Evolutionary conservation across 2,329 filamentous ascomycete genomes (phyloP), one percentile per base, ranked within the genome.

Genomic region (Ascochyta koolunga): DNA sequence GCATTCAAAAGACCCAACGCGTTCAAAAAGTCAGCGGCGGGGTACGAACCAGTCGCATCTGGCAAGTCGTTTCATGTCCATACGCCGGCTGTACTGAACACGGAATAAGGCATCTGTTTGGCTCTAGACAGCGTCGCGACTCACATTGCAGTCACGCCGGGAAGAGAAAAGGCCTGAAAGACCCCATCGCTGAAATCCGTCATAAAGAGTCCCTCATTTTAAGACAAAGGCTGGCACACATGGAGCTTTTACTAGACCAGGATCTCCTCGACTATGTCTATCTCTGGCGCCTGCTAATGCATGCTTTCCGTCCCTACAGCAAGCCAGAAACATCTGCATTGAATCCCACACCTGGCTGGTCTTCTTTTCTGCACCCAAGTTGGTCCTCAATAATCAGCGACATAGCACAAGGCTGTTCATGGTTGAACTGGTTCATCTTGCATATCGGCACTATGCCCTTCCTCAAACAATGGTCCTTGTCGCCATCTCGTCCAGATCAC

Each of bases 381-480:
- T 64, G 59, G 59, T 29, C 50, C 8, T 42, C 39, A 2, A 50
- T 56, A 4, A 61, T 62, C 38, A 50, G 36, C 21, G 51, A 60
- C 36, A 58, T 62, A 27, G 39, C 51, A 3, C 44, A 58, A 36
- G 61, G 59, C 27, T 64, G 61, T 48, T 64, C 61, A 4, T 64
- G 61, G 61, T 49, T 64, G 32, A 64, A 59, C 24, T 64, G 52
- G 52, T 53, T 48, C 16, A 31, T 62, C 3, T 39, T 64, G 15
- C 50, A 60, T 19, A 31, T 58, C 13, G 61, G 61, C 5, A 50
- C 50, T 2, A 27, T 39, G 4, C 54, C 50, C 0, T 64, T 64
- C n/a, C 39, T 45, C n/a, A 24, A 49, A 13, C 59, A 64, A 35
- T 64, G 56, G 61, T 33, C 50, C 8, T 38, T 56, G 9, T n/a